Evolutionary conservation across 176 grass and related monocot species (phyloP), one percentile per base, ranked within the genome.

Genomic region (Melocanna baccifera): DNA sequence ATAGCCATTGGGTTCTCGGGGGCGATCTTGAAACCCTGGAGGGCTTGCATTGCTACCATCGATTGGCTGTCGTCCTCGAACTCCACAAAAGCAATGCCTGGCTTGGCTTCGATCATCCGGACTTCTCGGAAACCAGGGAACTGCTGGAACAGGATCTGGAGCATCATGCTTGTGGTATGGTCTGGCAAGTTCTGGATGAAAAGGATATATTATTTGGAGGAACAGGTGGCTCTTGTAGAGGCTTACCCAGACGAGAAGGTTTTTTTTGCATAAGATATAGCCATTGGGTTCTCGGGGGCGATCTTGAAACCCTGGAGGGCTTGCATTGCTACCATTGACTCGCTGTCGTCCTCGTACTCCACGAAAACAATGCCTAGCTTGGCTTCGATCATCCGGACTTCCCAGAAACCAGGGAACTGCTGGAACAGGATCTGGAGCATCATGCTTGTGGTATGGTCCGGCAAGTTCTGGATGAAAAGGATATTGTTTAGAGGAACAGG

Each of bases 221-320:
- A 64, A 84, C 90, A 73, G 75, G 41, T 64, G 32, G 32, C 32
- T 3, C 32, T 32, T 32, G 32, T 32, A 32, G 32, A 32, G 32
- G 32, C 32, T 32, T 32, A 3, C 32, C 32, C 32, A 32, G 32
- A 32, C 32, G 32, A 32, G 32, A 32, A 32, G 32, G 2, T 32
- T 51, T 96, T 99, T 83, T 99, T 96, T 48, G 96, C 96, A 6
- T 92, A 99, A 4, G 89, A 73, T 69, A 99, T 89, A 2, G 78
- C 86, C 90, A 99, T 99, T 22, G 96, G 93, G 81, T 96, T 89
- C 81, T 99, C 81, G 7, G 90, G 96, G 55, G 86, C 92, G 74
- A 99, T 99, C 89, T 96, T 99, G 88, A 99, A 99, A 25, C 87
- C 93, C 74, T 99, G 93, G 20, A 99, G 87, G 74, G 96, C 96